phyloP scores from a whole-genome alignment of 176 grass and related monocot species.

The Musa troglodytarum region DNA sequence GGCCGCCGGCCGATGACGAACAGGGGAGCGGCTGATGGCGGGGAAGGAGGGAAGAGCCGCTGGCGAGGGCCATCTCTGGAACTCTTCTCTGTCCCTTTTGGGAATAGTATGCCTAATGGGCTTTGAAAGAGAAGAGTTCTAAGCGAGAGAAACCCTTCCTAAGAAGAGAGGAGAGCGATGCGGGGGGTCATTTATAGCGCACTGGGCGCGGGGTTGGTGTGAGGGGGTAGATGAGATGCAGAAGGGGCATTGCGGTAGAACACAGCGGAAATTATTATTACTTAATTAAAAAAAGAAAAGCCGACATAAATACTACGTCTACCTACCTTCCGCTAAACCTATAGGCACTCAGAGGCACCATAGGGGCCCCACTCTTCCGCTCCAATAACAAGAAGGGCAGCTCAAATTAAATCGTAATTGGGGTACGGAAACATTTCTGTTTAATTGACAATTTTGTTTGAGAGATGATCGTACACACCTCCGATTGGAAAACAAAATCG shows the following conservation, averaged over 20 bases:
- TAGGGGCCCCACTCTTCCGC: no score
- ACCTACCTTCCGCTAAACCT: no score
- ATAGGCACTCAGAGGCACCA: no score
- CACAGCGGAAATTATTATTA: no score
- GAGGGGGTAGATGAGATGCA: background rate
- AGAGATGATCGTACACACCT: no score
- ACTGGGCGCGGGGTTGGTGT: background rate
- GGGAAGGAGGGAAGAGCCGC: slow-evolving; percentile 20
- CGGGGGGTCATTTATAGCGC: background rate
- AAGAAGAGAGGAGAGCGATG: background rate
- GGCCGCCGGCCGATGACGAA: slow-evolving; percentile 1
- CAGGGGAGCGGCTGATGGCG: slow-evolving; percentile 1
- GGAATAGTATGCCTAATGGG: background rate
- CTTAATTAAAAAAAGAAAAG: no score
- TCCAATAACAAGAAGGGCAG: no score
- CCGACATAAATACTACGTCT: no score
- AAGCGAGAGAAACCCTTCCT: background rate
- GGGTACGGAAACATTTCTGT: no score
- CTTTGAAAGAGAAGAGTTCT: background rate
- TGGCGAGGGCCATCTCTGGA: slow-evolving; percentile 30
- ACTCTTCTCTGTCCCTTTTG: background rate
- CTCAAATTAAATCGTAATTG: no score
- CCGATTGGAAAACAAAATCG: no score
- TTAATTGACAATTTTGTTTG: no score
- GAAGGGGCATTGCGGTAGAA: background rate